phyloP scores from a whole-genome alignment of 2,329 filamentous ascomycete genomes.

The Ophiocordyceps camponoti-saundersi region DNA sequence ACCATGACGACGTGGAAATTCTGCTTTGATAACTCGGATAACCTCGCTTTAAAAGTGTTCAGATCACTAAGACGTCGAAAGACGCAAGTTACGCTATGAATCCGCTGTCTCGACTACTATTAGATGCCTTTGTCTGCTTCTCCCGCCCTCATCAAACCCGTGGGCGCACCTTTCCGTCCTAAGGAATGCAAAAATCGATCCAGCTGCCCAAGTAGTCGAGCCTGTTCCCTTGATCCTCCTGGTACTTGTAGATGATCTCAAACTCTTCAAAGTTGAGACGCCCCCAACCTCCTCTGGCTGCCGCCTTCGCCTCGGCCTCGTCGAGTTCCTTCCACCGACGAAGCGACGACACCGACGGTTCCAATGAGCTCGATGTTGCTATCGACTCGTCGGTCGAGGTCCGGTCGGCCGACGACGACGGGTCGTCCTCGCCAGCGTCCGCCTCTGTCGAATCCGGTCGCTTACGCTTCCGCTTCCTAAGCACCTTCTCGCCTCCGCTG shows the following conservation, averaged over 20 bases:
- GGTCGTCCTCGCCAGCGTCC: neutral
- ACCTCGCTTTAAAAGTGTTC: too few relatives aligned
- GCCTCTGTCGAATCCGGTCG: neutral
- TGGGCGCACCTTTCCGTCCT: conserved; percentile 6
- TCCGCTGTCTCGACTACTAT: too few relatives aligned
- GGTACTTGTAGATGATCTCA: conserved; percentile 52
- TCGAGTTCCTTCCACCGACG: conserved; percentile 39
- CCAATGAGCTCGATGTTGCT: conserved; percentile 1
- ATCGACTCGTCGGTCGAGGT: neutral
- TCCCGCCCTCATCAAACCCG: neutral
- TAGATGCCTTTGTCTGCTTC: too few relatives aligned
- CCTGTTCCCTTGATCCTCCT: conserved; percentile 42
- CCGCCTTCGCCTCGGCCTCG: conserved; percentile 50
- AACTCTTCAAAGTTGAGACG: conserved; percentile 68
- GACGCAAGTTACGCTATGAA: too few relatives aligned
- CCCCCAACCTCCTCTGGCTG: conserved; percentile 60
- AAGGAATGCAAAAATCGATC: conserved; percentile 68
- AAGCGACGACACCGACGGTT: conserved; percentile 17
- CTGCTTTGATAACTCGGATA: too few relatives aligned
- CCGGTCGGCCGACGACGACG: too few relatives aligned
- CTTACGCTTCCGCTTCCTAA: neutral
- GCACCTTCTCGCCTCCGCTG: conserved; percentile 17
- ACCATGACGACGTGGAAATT: too few relatives aligned
- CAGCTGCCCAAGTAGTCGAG: conserved; percentile 75
- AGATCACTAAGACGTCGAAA: too few relatives aligned